phyloP scores from a whole-genome alignment of 805 yeast species.

The Candida maltosa region DNA sequence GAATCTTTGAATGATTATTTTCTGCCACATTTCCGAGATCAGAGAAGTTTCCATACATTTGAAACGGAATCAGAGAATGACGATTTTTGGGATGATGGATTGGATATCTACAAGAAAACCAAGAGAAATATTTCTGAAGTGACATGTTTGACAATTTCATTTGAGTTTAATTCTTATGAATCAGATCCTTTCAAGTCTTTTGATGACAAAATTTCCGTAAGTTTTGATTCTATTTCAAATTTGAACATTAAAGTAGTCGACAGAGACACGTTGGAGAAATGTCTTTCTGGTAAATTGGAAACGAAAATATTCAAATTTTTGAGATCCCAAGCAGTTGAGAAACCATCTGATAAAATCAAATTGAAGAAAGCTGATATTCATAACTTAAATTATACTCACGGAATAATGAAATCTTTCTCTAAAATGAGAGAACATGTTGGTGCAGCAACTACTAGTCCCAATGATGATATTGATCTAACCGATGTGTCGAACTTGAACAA shows the following conservation, averaged over 20 bases:
- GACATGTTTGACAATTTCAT: constrained; percentile 35
- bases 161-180: constrained; percentile 31
- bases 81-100: background rate
- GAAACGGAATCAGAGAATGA: background rate
- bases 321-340: background rate
- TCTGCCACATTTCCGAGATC: background rate
- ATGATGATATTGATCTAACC: constrained; percentile 11
- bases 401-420: constrained; percentile 28
- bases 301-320: constrained; percentile 9
- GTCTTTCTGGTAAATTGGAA: constrained; percentile 23
- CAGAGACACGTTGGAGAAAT: constrained; percentile 21
- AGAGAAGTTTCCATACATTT: background rate
- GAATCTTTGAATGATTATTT: background rate
- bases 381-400: constrained; percentile 28
- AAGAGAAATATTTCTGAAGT: constrained; percentile 2
- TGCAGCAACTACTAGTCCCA: constrained; percentile 16
- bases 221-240: constrained; percentile 25
- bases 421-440: constrained; percentile 23
- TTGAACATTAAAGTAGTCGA: constrained; percentile 20
- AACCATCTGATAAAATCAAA: background rate
- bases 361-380: constrained; percentile 25
- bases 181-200: constrained; percentile 27
- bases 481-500: constrained; percentile 11
- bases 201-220: constrained; percentile 17
- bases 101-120: background rate